Percentiles rank a stretch among this genome's conserved stretches.
Conservation (phyloP, 2,329 filamentous ascomycete species). For the Xylariaceae sp. region DNA sequence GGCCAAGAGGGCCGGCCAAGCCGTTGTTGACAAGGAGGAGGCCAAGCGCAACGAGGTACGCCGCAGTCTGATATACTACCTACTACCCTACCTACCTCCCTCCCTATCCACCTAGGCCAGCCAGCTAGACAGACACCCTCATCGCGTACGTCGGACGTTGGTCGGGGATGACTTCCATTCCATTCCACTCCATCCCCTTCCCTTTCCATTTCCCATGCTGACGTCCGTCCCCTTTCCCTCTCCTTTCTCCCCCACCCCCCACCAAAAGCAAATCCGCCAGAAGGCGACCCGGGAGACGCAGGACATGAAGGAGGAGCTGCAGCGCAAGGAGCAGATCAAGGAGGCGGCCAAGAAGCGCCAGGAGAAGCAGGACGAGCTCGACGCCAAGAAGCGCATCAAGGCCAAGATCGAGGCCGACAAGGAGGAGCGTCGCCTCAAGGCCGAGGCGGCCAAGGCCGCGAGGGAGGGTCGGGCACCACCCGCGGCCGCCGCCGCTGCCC, state of each 20-base stretch:
- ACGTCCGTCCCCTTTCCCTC: no score
- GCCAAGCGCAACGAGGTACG: constrained; percentile 76
- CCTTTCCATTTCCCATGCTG: no score
- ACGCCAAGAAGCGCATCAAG: constrained; percentile 81
- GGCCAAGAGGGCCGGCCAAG: constrained; percentile 62
- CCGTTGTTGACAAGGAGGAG: constrained; percentile 69
- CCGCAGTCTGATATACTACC: constrained; percentile 6
- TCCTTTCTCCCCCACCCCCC: background rate
- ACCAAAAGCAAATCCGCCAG: constrained; percentile 57
- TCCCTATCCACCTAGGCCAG: no score
- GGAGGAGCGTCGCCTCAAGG: constrained; percentile 76
- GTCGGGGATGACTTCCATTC: no score
- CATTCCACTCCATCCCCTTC: no score
- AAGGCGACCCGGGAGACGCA: constrained; percentile 88
- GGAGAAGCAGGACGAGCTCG: constrained; percentile 79
- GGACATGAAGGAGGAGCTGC: constrained; percentile 81
- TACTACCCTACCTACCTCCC: no score
- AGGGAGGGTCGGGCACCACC: constrained; percentile 62
- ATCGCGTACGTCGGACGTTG: no score
- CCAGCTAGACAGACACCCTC: no score
- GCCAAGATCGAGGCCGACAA: constrained; percentile 95
- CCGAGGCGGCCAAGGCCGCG: constrained; percentile 76
- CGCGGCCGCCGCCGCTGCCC: constrained; percentile 29
- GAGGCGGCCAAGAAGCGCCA: constrained; percentile 78
- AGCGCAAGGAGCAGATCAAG: constrained; percentile 85